These are phyloP conservation scores for Trichoderma pleuroti DNA, from an alignment of 2,329 filamentous ascomycete species.

Conservation along the genomic window DNA sequence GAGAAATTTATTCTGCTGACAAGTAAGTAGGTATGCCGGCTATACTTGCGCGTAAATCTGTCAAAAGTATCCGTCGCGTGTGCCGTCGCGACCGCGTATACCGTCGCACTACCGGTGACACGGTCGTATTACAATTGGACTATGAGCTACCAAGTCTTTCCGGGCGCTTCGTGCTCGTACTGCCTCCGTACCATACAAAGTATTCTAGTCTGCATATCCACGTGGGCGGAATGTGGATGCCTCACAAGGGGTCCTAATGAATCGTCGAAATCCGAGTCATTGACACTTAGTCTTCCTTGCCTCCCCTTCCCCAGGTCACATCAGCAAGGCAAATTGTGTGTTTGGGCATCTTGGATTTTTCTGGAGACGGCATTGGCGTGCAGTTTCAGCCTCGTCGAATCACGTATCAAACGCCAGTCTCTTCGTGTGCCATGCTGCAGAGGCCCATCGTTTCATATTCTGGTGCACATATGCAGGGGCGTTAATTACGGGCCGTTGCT, in stretches of 20 bases:
- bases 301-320: background rate
- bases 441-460: background rate
- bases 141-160: background rate
- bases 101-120: background rate
- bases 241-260: too few relatives aligned
- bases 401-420: background rate
- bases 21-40: background rate
- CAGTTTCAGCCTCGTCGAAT: too few relatives aligned
- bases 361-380: too few relatives aligned
- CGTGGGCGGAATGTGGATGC: too few relatives aligned
- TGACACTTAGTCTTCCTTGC: background rate
- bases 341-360: too few relatives aligned
- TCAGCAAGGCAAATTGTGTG: background rate
- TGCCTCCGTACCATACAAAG: background rate
- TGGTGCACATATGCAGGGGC: background rate
- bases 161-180: background rate
- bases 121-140: background rate
- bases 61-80: background rate
- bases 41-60: background rate
- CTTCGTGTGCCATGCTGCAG: background rate
- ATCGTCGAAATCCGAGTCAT: background rate
- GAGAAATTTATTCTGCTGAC: background rate
- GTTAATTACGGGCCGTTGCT: background rate
- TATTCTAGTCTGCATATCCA: background rate
- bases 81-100: background rate